Conservation (phyloP, 2,329 filamentous ascomycete genomes). For the Fusarium subtropicale region DNA sequence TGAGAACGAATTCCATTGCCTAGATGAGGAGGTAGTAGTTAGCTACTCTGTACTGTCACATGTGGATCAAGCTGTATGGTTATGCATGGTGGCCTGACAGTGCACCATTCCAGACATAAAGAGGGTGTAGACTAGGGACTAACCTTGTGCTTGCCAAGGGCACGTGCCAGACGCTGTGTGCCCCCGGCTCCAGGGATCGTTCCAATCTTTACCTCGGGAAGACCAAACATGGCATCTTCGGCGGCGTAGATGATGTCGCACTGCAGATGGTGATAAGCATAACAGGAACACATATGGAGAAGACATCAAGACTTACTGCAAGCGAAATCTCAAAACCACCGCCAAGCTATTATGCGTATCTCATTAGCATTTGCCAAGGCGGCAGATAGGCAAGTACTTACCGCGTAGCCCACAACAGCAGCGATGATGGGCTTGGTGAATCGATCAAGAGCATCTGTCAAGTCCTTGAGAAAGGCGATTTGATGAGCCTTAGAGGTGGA, state of each 20-base stretch:
- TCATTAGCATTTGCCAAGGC: not conserved
- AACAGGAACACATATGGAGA: not conserved
- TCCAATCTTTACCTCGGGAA: slow-evolving; percentile 53
- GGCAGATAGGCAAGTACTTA: not conserved
- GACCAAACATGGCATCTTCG: slow-evolving; percentile 48
- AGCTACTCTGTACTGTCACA: not conserved
- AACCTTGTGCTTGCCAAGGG: slow-evolving; percentile 51
- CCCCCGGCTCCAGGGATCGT: slow-evolving; percentile 52
- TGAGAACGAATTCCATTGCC: slow-evolving; percentile 38
- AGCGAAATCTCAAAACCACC: slow-evolving; percentile 39
- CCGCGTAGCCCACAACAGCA: slow-evolving; percentile 34
- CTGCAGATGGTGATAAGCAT: slow-evolving; percentile 17
- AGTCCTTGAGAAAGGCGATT: slow-evolving; percentile 29
- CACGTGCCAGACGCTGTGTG: slow-evolving; percentile 49
- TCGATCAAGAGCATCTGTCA: slow-evolving; percentile 27
- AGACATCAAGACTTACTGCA: slow-evolving; percentile 16
- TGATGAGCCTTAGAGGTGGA: slow-evolving; percentile 28
- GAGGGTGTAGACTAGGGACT: not conserved
- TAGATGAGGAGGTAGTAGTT: not conserved
- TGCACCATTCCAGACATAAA: not conserved
- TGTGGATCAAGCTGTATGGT: not conserved
- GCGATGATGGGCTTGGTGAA: slow-evolving; percentile 35
- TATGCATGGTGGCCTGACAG: not conserved
- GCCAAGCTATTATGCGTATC: slow-evolving; percentile 5
- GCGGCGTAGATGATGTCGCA: slow-evolving; percentile 52